Evolutionary conservation across 345 rosid species (phyloP).

Genomic region (Trapa incisa): DNA sequence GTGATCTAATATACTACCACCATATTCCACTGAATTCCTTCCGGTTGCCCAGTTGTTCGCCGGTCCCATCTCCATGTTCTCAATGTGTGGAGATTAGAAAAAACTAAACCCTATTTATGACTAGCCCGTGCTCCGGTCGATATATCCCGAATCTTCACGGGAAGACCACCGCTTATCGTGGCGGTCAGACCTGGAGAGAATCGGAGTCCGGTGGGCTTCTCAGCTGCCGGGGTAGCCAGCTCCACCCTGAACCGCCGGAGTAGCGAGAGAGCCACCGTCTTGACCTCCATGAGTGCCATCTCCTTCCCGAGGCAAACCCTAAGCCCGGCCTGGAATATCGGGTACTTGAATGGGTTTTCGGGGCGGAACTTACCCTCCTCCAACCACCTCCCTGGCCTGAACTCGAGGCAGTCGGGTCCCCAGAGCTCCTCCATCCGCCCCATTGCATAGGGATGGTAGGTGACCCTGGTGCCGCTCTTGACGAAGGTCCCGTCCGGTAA

Average conservation of each 20-base stretch:
- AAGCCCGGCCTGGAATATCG: slow-evolving; percentile 61
- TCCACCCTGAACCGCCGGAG: slow-evolving; percentile 28
- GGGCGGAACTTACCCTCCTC: slow-evolving; percentile 28
- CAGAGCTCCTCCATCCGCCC: slow-evolving; percentile 56
- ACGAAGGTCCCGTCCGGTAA: slow-evolving; percentile 46
- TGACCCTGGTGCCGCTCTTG: slow-evolving; percentile 51
- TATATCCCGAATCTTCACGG: slow-evolving; percentile 18
- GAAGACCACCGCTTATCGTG: slow-evolving; percentile 38
- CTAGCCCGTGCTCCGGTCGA: too few species aligned
- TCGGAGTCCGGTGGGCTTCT: slow-evolving; percentile 9
- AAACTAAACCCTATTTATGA: background rate
- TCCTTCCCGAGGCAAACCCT: slow-evolving; percentile 77
- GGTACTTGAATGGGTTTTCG: slow-evolving; percentile 48
- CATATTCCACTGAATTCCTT: background rate
- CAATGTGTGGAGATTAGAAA: background rate
- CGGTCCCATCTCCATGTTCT: too few species aligned
- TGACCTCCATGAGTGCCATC: slow-evolving; percentile 58
- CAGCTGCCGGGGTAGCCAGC: background rate
- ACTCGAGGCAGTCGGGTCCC: slow-evolving; percentile 56
- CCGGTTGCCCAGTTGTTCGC: background rate
- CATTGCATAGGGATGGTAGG: slow-evolving; percentile 76
- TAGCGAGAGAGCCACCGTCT: slow-evolving; percentile 38
- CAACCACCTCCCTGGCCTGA: slow-evolving; percentile 72
- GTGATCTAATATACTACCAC: background rate
- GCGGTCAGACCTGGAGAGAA: slow-evolving; percentile 52